These are phyloP conservation scores for Eimeria falciformis DNA, from an alignment of 169 alveolate species.

Conservation along the genomic window DNA sequence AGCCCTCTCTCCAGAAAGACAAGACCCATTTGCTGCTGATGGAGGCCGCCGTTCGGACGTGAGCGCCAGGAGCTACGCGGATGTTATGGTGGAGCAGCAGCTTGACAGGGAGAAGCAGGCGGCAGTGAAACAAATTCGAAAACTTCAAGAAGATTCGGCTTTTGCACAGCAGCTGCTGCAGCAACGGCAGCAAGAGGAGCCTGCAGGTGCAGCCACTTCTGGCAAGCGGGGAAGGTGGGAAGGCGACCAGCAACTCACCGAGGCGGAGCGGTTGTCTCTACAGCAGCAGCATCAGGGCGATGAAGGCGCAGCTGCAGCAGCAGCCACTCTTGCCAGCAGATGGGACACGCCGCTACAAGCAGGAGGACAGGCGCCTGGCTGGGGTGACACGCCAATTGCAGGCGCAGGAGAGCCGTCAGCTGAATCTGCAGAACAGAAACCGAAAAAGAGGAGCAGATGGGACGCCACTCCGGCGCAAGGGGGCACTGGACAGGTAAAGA, in stretches of 20 bases:
- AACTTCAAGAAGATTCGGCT: slow-evolving; percentile 76
- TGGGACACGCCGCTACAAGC: slow-evolving; percentile 82
- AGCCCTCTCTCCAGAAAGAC: slow-evolving; percentile 89
- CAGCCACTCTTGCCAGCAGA: slow-evolving; percentile 77
- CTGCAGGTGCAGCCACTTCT: slow-evolving; percentile 62
- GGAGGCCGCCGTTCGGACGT: slow-evolving; percentile 71
- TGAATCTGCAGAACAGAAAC: slow-evolving; percentile 64
- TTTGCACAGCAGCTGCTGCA: slow-evolving; percentile 71
- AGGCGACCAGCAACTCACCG: slow-evolving; percentile 66
- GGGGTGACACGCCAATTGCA: slow-evolving; percentile 80
- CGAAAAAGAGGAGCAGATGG: slow-evolving; percentile 85
- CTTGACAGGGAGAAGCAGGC: slow-evolving; percentile 79
- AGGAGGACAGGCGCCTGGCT: slow-evolving; percentile 72
- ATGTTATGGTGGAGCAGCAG: slow-evolving; percentile 78
- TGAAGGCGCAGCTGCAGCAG: slow-evolving; percentile 74
- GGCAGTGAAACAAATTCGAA: slow-evolving; percentile 77
- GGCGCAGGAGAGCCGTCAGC: slow-evolving; percentile 67
- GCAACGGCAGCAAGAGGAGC: slow-evolving; percentile 74
- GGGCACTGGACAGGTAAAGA: slow-evolving; percentile 75
- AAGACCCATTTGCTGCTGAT: slow-evolving; percentile 88
- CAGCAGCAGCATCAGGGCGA: slow-evolving; percentile 70
- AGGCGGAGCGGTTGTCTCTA: slow-evolving; percentile 44
- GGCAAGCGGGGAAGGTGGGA: slow-evolving; percentile 81
- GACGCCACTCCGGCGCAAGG: slow-evolving; percentile 85
- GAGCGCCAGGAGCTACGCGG: slow-evolving; percentile 73